Base-by-base conservation (phyloP, 805 yeast genomes). In the Candida montana region DNA sequence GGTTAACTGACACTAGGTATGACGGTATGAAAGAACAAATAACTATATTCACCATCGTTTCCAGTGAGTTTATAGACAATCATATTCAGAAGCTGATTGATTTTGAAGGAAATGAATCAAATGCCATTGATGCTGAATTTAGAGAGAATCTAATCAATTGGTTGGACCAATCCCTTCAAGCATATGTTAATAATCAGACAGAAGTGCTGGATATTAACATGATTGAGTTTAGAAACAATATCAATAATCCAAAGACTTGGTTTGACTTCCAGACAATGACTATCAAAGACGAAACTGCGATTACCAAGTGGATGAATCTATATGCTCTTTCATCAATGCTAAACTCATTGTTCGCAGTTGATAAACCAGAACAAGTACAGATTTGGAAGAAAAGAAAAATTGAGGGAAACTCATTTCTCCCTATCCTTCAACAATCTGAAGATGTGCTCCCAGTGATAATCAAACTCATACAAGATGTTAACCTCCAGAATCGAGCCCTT, bases 11-110 rank as follows among this genome's bases (percentile, higher is more conserved):
- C 10, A 61, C 79, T 1, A 67, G 69, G 9, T 68, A 67, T 50
- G 72, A 65, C 2, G 52, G 63, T 1, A 46, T 77, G 3, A 68
- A 63, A 35, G 61, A 61, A 12, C 79, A 78, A 50, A 46, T 76
- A 11, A 48, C 65, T 5, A 49, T 70, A 3, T 76, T 80, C 46
- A 51, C 71, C 9, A 67, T 77, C 35, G 40, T 77, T n/a, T 58
- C 69, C 2, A 54, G 73, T 17, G 67, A 68, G 7, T 67, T 67
- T 41, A 50, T 77, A 3, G 47, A 54, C 30, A 52, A 54, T 34
- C 49, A 51, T 6, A 17, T 58, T 7, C 55, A 57, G 1, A 15
- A 20, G n/a, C 48, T 52, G 46, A 35, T 53, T 13, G 58, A 54
- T 16, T 49, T 41, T n/a, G 49, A 47, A 12, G 53, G 47, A 9